Evolutionary conservation across 345 rosid genomes (phyloP), one percentile per base, ranked within the genome.

Genomic region (Litchi chinensis): DNA sequence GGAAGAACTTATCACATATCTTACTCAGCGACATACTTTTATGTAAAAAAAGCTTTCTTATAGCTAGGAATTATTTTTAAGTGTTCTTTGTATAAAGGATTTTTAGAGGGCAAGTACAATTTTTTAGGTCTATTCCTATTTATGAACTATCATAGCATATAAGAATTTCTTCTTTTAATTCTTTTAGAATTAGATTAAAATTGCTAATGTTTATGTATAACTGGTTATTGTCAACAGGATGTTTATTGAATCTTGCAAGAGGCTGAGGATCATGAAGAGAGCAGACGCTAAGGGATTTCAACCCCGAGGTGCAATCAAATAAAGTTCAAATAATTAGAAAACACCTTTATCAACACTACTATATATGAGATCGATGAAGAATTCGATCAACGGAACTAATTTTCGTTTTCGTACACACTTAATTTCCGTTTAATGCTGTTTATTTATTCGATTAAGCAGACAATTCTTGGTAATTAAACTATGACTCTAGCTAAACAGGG

Each of bases 221-320:
- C 67, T 69, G 0, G 62, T 70, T 6, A 8, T 41, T 73, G 65
- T 65, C 73, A 65, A 21, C 86, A 92, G 94, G 72, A 85, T 91
- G 90, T 92, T 92, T 62, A 82, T 86, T 67, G 92, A 85, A 75
- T 83, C 93, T 66, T 92, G 93, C 87, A 89, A 89, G 83, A 82
- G 94, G 67, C 43, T 92, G 48, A 85, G 94, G 86, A 79, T 90
- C 62, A 88, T 89, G 93, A 92, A 88, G 77, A 77, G 87, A 85
- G 81, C 90, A 12, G 87, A 92, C 24, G 87, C 89, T 15, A 65
- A 72, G 70, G 48, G 79, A 8, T 48, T 82, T 66, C 43, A 77
- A 63, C 24, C 78, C 8, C 26, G 68, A 54, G 70, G 24, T 40
- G 68, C 16, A 32, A 24, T 74, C 4, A 64, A 70, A 24, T 76